A percentile compares a stretch with the other conserved stretches of the same genome.
phyloP scores from a whole-genome alignment of 2,329 filamentous ascomycete genomes.

The Curvularia lunata region DNA sequence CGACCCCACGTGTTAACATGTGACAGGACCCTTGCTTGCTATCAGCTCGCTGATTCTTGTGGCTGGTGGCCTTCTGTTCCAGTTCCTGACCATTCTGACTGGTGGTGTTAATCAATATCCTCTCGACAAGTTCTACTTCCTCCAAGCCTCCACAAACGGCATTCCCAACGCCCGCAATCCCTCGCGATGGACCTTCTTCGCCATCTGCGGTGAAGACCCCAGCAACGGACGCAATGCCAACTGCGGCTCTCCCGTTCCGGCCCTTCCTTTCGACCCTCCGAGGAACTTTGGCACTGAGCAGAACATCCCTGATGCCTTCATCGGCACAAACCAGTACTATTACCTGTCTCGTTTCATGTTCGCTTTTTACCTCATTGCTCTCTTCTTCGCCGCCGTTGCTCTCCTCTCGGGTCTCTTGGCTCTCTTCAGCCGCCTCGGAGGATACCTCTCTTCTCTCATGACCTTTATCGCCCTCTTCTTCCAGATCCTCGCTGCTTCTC shows the following conservation, averaged over 20 bases:
- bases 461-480: constrained; percentile 70
- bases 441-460: constrained; percentile 68
- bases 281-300: constrained; percentile 65
- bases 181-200: constrained; percentile 91
- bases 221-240: constrained; percentile 61
- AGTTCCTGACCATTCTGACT: constrained; percentile 70
- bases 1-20: constrained; percentile 2
- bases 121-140: constrained; percentile 81
- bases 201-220: constrained; percentile 69
- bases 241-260: constrained; percentile 69
- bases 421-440: constrained; percentile 72
- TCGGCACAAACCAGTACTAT: constrained; percentile 70
- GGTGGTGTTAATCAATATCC: constrained; percentile 63
- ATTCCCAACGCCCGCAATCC: constrained; percentile 63
- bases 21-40: constrained; percentile 61
- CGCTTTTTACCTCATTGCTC: constrained; percentile 84
- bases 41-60: constrained; percentile 66
- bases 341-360: constrained; percentile 92
- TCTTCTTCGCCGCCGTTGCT: constrained; percentile 76
- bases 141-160: constrained; percentile 75
- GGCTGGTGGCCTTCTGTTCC: constrained; percentile 66
- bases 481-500: constrained; percentile 67
- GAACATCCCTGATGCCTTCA: constrained; percentile 61
- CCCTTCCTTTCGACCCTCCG: constrained; percentile 69
- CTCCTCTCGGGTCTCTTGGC: constrained; percentile 73